These are phyloP conservation scores for Aureobasidium sp. DNA, from an alignment of 2,329 filamentous ascomycete genomes.

Conservation along the genomic window DNA sequence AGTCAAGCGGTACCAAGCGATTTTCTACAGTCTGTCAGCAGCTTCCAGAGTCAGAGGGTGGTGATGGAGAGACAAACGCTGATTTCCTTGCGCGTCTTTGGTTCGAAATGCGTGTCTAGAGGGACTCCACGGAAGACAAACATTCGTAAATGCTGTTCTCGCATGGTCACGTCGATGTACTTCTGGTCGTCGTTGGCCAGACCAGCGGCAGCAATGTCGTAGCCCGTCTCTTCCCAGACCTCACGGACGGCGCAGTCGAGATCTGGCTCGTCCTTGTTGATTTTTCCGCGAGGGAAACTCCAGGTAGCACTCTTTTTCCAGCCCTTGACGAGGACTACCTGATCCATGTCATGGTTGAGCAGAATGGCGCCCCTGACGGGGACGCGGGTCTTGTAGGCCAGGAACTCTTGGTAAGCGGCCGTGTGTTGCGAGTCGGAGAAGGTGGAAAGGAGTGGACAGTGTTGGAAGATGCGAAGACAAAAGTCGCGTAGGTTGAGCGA, in stretches of 20 bases:
- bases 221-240: slow-evolving; percentile 93
- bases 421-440: slow-evolving; percentile 73
- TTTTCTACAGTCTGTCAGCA: slow-evolving; percentile 47
- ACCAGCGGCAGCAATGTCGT: slow-evolving; percentile 69
- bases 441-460: slow-evolving; percentile 79
- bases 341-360: slow-evolving; percentile 90
- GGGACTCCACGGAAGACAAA: slow-evolving; percentile 89
- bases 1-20: slow-evolving; percentile 86
- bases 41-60: not conserved
- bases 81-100: slow-evolving; percentile 91
- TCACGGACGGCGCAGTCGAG: slow-evolving; percentile 89
- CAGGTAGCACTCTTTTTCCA: slow-evolving; percentile 97
- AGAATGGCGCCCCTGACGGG: slow-evolving; percentile 92
- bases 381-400: slow-evolving; percentile 89
- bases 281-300: slow-evolving; percentile 96
- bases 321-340: slow-evolving; percentile 86
- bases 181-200: slow-evolving; percentile 63
- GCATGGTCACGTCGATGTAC: slow-evolving; percentile 80
- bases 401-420: slow-evolving; percentile 81
- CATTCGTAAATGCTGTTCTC: slow-evolving; percentile 85
- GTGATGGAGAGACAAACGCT: slow-evolving; percentile 41
- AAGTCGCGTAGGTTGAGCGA: slow-evolving; percentile 80
- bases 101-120: slow-evolving; percentile 79
- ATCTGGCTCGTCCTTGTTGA: slow-evolving; percentile 94
- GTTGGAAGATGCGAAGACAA: slow-evolving; percentile 83